phyloP scores from a whole-genome alignment of 1,139 yeast genomes.

The Saccharomyces hybrid region DNA sequence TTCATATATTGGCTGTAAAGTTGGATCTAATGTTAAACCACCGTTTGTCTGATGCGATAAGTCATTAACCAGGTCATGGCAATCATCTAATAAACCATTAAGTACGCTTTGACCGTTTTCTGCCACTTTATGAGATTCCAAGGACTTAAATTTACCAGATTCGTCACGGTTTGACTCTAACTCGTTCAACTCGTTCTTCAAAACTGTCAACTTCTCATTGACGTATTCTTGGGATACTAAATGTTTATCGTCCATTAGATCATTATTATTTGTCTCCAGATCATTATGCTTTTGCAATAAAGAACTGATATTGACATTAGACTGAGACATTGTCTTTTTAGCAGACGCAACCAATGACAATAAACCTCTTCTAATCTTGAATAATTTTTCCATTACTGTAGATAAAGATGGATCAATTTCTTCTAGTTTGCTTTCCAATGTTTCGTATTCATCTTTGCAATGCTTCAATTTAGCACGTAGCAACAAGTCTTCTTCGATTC shows the following conservation, averaged over 20 bases:
- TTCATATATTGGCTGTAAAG: constrained; percentile 43
- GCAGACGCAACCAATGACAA: constrained; percentile 40
- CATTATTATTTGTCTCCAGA: constrained; percentile 29
- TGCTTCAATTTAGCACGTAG: constrained; percentile 51
- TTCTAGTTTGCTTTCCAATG: constrained; percentile 46
- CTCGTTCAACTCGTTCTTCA: constrained; percentile 35
- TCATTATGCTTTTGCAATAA: neutral
- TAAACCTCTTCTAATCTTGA: constrained; percentile 47
- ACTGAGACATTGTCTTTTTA: constrained; percentile 11
- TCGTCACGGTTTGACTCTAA: constrained; percentile 39
- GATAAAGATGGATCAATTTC: constrained; percentile 51
- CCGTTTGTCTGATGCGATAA: constrained; percentile 49
- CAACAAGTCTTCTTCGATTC: constrained; percentile 49
- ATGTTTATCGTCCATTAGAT: constrained; percentile 8
- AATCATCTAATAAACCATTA: constrained; percentile 73
- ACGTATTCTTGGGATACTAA: constrained; percentile 18
- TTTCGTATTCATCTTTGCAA: constrained; percentile 47
- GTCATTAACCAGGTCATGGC: constrained; percentile 67
- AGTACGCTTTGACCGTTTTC: constrained; percentile 53
- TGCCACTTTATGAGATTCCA: constrained; percentile 31
- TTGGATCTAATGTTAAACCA: constrained; percentile 40
- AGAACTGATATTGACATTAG: neutral
- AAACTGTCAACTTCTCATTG: constrained; percentile 29
- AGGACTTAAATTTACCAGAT: constrained; percentile 39
- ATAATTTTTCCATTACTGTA: constrained; percentile 43